phyloP scores from a whole-genome alignment of 2,329 filamentous ascomycete genomes.

The Setomelanomma holmii region DNA sequence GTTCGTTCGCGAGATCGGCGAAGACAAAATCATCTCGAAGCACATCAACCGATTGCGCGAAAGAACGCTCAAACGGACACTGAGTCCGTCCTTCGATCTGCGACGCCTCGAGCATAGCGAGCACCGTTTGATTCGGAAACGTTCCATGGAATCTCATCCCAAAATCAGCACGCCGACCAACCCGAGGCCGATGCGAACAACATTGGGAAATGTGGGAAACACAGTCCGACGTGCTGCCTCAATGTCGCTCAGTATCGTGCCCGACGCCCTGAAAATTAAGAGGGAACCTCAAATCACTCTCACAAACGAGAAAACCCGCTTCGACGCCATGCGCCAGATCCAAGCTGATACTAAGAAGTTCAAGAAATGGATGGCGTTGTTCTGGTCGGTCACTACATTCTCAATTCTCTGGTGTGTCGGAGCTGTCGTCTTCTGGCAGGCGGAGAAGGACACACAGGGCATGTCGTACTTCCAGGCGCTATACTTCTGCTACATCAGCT shows the following conservation, averaged over 20 bases:
- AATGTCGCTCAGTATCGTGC: conserved; percentile 12
- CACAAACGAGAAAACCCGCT: conserved; percentile 69
- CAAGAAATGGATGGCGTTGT: conserved; percentile 77
- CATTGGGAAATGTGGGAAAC: conserved; percentile 32
- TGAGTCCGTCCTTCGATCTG: conserved; percentile 61
- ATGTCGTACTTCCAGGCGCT: conserved; percentile 81
- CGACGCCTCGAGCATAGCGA: conserved; percentile 39
- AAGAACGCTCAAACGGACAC: conserved; percentile 61
- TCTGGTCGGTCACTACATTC: conserved; percentile 72
- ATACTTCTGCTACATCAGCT: conserved; percentile 84
- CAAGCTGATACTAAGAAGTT: conserved; percentile 70
- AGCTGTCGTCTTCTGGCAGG: conserved; percentile 74
- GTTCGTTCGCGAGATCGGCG: conserved; percentile 65
- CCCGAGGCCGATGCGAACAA: conserved; percentile 25
- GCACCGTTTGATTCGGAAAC: conserved; percentile 28
- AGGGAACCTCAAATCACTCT: conserved; percentile 60
- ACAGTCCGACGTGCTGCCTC: conserved; percentile 8
- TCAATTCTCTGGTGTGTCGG: conserved; percentile 80
- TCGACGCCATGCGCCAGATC: conserved; percentile 81
- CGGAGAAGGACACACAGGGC: conserved; percentile 61
- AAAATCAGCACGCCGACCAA: conserved; percentile 37
- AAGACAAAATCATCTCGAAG: conserved; percentile 67
- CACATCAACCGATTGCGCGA: conserved; percentile 64
- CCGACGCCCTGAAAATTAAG: conserved; percentile 13
- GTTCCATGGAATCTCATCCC: conserved; percentile 14